Conservation (phyloP, 2,329 filamentous ascomycete genomes). For the Apiospora rasikravindrae region DNA sequence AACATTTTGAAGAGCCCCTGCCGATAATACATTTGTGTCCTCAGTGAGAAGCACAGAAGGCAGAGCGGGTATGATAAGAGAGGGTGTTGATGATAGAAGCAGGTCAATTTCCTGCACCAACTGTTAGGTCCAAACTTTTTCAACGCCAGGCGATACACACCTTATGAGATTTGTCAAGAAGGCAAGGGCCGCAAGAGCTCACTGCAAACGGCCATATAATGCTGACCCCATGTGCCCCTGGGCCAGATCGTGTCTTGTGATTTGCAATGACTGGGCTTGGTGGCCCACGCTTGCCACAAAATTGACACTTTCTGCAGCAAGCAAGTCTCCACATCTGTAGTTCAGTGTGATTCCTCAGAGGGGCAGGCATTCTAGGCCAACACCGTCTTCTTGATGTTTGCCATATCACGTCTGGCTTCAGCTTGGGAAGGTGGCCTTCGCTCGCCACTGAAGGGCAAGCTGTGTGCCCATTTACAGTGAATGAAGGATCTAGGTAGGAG, state of each 20-base stretch:
- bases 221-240: slow-evolving; percentile 63
- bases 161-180: slow-evolving; percentile 65
- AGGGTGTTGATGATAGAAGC: slow-evolving; percentile 65
- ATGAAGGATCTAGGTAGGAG: slow-evolving; percentile 58
- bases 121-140: slow-evolving; percentile 19
- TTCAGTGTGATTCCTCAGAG: slow-evolving; percentile 69
- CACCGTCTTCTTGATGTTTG: slow-evolving; percentile 68
- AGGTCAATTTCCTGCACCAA: slow-evolving; percentile 69
- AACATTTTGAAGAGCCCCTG: slow-evolving; percentile 57
- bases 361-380: slow-evolving; percentile 71
- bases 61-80: slow-evolving; percentile 69
- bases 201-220: slow-evolving; percentile 75
- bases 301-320: slow-evolving; percentile 68
- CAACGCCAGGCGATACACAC: slow-evolving; percentile 51
- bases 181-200: slow-evolving; percentile 69
- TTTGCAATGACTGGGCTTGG: slow-evolving; percentile 32
- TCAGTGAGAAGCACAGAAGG: slow-evolving; percentile 70
- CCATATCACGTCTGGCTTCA: slow-evolving; percentile 73
- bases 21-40: slow-evolving; percentile 64
- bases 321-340: slow-evolving; percentile 78
- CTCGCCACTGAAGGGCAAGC: background rate
- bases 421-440: slow-evolving; percentile 19
- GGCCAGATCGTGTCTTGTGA: slow-evolving; percentile 53
- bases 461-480: background rate
- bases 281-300: slow-evolving; percentile 58